phyloP scores from a whole-genome alignment of 139 green algal genomes.

The Trebouxia sp. region DNA sequence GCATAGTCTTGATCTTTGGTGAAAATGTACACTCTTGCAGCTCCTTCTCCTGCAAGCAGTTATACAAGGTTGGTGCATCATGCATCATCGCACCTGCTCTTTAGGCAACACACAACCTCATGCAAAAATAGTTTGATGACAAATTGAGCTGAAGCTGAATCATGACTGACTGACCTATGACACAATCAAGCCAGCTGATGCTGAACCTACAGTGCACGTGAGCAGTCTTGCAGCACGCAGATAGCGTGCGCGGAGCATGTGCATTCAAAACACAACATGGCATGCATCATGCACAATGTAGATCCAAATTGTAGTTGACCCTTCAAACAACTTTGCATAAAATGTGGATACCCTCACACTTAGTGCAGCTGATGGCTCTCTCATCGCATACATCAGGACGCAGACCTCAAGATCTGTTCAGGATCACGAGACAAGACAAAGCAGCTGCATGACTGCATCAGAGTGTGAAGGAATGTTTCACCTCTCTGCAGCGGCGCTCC shows the following conservation, averaged over 20 bases:
- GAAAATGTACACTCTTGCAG: constrained; percentile 35
- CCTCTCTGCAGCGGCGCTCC: constrained; percentile 11
- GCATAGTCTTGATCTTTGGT: constrained; percentile 32
- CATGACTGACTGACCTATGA: background rate
- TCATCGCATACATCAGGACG: background rate
- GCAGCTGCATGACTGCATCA: background rate
- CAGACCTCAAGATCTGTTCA: background rate
- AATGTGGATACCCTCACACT: background rate
- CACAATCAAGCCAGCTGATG: background rate
- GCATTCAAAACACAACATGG: no score
- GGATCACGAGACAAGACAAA: background rate
- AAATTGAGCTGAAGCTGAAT: background rate
- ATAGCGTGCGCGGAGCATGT: no score
- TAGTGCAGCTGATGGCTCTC: background rate
- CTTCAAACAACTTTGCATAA: background rate
- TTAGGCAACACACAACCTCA: background rate
- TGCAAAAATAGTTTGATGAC: background rate
- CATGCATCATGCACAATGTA: no score
- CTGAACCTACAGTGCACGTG: no score
- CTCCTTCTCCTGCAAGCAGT: constrained; percentile 30
- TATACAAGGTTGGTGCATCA: background rate
- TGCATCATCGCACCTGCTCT: background rate
- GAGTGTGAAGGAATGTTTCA: background rate
- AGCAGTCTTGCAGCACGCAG: no score
- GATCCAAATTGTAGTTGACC: no score